A percentile compares a stretch with the other conserved stretches of the same genome.
These are phyloP conservation scores for Aspergillus sojae DNA, from an alignment of 2,329 filamentous ascomycete species.

Conservation along the genomic window DNA sequence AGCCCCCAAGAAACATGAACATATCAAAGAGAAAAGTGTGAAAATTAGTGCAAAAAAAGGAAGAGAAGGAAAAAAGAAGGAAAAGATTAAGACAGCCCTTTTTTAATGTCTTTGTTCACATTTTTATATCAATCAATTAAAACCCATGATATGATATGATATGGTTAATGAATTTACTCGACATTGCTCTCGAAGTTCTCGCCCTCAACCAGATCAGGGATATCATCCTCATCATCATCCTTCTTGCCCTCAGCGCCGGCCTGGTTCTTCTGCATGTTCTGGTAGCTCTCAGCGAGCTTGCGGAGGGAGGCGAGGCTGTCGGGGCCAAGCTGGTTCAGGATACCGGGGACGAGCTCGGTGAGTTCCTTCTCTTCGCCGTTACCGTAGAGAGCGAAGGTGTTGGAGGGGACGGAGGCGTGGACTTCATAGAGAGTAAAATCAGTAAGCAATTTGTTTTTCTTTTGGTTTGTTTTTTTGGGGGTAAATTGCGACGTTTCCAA, in stretches of 20 bases:
- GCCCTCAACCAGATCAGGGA: slow-evolving; percentile 93
- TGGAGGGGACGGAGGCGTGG: slow-evolving; percentile 93
- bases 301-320: slow-evolving; percentile 96
- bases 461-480: neutral
- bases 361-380: slow-evolving; percentile 99
- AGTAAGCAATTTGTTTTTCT: neutral
- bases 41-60: neutral
- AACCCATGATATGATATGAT: slow-evolving; percentile 5
- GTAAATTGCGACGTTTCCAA: neutral
- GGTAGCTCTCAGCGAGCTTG: slow-evolving; percentile 99
- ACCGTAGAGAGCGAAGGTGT: slow-evolving; percentile 99
- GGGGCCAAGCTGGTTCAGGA: slow-evolving; percentile 98
- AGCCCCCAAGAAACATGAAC: neutral
- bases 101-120: slow-evolving; percentile 1
- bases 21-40: neutral
- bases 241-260: slow-evolving; percentile 74
- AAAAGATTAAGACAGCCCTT: neutral
- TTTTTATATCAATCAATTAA: slow-evolving; percentile 10
- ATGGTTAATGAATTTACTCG: slow-evolving; percentile 57
- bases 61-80: neutral
- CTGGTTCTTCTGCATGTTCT: slow-evolving; percentile 96
- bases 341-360: slow-evolving; percentile 97
- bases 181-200: slow-evolving; percentile 99
- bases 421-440: slow-evolving; percentile 57
- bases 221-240: slow-evolving; percentile 80